Conservation (phyloP, 148 eudicot genomes). For the Arctostaphylos glauca region DNA sequence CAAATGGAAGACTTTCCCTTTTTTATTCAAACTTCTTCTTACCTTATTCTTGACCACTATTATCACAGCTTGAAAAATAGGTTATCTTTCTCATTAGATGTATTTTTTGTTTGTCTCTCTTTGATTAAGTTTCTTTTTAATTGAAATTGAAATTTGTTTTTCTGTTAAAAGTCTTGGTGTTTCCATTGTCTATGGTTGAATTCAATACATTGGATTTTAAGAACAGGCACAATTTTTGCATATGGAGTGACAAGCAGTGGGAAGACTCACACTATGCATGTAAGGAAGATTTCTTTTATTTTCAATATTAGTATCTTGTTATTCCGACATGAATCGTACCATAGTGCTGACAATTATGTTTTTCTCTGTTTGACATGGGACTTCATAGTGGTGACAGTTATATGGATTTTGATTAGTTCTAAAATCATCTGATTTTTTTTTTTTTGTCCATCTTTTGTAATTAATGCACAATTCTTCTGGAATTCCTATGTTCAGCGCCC, state of each 20-base stretch:
- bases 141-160: not conserved
- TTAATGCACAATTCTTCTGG: not conserved
- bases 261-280: constrained; percentile 99
- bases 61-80: too few species aligned
- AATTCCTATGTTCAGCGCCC: not conserved
- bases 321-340: not conserved
- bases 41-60: too few species aligned
- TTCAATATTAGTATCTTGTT: not conserved
- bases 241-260: constrained; percentile 99
- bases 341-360: constrained; percentile 4
- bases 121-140: not conserved
- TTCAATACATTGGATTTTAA: constrained; percentile 19
- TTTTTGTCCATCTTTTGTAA: too few species aligned
- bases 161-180: not conserved
- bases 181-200: constrained; percentile 8
- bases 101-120: not conserved
- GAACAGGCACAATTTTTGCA: constrained; percentile 90
- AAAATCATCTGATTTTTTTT: not conserved
- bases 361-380: not conserved
- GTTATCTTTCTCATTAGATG: too few species aligned
- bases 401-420: not conserved
- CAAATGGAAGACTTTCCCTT: too few species aligned
- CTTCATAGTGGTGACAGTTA: constrained; percentile 2
- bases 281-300: constrained; percentile 33
- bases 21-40: too few species aligned